Base-by-base conservation (phyloP, 2,329 filamentous ascomycete species). In the Amphichorda felina region DNA sequence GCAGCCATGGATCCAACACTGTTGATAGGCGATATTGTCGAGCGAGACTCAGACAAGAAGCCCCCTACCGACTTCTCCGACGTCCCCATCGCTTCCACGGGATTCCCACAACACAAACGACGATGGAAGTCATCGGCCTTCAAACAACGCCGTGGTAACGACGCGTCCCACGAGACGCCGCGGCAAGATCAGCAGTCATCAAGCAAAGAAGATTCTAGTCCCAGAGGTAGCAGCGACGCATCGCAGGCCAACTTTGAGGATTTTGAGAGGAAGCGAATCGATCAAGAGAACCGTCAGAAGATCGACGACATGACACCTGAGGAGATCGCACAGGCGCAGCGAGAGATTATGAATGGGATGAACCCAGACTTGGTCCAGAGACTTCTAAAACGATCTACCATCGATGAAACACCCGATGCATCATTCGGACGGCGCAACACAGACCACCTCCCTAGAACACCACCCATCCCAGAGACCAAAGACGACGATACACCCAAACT, bases 61-160 rank as follows among this genome's bases (percentile, higher is more conserved):
- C 68, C 82, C 4, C 78, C 30, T 11, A 30, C 16, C 25, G 37
- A 39, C 11, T 61, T 73, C 28, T 73, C 72, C 35, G 59, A 63
- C 8, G 61, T 33, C 66, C 41, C 50, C 24, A 40, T 49, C 19
- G 55, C 59, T 3, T 57, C 66, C 4, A 77, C 73, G 10, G 91
- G 91, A 1, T 96, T 96, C 46, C 91, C 91, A n/a, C 75, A 79
- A 39, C 88, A 87, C 55, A 91, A 82, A 56, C 86, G 83, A 54
- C 77, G 88, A 44, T 69, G 66, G 38, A 71, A 72, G 38, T 59
- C 73, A 7, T 94, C 87, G 2, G 72, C 81, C 2, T 94, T 94
- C 63, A 94, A 86, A 54, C 78, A 84, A 49, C 56, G 43, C 44
- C 55, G 50, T 10, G 46, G n/a, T n/a, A n/a, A 51, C 30, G 47